Evolutionary conservation across 2,329 filamentous ascomycete genomes (phyloP), one percentile per base, ranked within the genome.

Genomic region (Colletotrichum paranaense): DNA sequence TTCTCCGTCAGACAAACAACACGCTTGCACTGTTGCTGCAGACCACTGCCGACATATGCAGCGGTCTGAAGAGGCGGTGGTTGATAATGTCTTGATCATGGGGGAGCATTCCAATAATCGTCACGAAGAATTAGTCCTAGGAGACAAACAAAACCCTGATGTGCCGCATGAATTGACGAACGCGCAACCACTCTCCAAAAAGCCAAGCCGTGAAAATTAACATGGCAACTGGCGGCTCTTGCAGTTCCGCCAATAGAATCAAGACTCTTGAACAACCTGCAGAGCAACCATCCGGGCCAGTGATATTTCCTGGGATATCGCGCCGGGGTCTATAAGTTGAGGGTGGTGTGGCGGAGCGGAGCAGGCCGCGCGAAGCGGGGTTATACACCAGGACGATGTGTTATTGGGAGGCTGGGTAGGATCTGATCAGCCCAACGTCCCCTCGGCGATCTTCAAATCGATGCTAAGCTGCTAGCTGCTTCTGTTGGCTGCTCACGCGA

Each of bases 161-260:
- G 7, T 22, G 59, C n/a, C 42, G n/a, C 42, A 52, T 49, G 8
- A 32, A 49, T n/a, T 24, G 19, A 53, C n/a, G n/a, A 1, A 53
- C 32, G 8, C 52, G n/a, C 46, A 52, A 24, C 60, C 62, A 38
- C 62, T 24, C 22, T n/a, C 26, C 55, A 19, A 8, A 42, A 24
- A 24, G 60, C 60, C 42, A 24, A 14, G 60, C 60, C 22, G 42
- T 46, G 19, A 9, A 16, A 9, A 22, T 5, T n/a, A 11, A n/a
- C 12, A 49, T 11, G 42, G 22, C 24, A 22, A 12, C 22, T 53
- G 28, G 14, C 46, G 46, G 46, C 28, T 55, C 62, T 11, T 22
- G 5, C 19, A 16, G 62, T 63, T 63, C 62, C 62, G 62, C 62
- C 62, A 63, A 63, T 63, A 12, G 60, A 35, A 53, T 6, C 5